Evolutionary conservation across 2,329 filamentous ascomycete species (phyloP).

Genomic region (Claviceps maximensis): DNA sequence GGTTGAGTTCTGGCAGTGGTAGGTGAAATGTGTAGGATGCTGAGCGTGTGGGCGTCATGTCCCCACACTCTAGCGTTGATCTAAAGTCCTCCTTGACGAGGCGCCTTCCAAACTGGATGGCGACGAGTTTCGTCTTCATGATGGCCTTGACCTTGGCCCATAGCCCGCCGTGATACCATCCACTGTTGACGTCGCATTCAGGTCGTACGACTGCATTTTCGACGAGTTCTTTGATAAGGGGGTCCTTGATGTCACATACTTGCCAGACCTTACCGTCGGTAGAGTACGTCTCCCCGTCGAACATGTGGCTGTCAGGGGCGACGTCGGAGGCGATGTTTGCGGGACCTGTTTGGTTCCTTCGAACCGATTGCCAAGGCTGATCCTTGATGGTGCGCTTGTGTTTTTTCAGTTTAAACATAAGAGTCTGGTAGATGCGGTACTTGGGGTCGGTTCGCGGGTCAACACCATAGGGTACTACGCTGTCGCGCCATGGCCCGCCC

Average conservation of each 20-base stretch:
- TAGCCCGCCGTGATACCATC: conserved; percentile 74
- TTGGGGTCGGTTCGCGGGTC: conserved; percentile 69
- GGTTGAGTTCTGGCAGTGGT: conserved; percentile 21
- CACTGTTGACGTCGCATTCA: conserved; percentile 52
- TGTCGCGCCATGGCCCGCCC: conserved; percentile 83
- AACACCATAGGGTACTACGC: conserved; percentile 70
- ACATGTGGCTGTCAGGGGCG: conserved; percentile 52
- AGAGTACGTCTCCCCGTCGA: conserved; percentile 63
- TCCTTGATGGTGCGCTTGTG: conserved; percentile 33
- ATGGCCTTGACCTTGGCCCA: conserved; percentile 75
- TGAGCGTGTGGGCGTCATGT: conserved; percentile 20
- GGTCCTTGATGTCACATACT: conserved; percentile 81
- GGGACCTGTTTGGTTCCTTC: conserved; percentile 25
- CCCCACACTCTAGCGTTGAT: conserved; percentile 20
- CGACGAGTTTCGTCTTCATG: conserved; percentile 75
- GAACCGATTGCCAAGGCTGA: conserved; percentile 36
- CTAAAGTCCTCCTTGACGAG: conserved; percentile 28
- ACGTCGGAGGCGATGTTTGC: conserved; percentile 26
- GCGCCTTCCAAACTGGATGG: conserved; percentile 43
- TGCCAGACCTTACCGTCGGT: conserved; percentile 88
- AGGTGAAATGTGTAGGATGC: conserved; percentile 19
- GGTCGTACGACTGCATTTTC: conserved; percentile 45
- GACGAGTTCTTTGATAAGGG: conserved; percentile 54
- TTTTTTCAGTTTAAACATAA: conserved; percentile 66
- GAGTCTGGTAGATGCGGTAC: conserved; percentile 74